A percentile compares a stretch with the other conserved stretches of the same genome.
phyloP scores from a whole-genome alignment of 73 alveolate species.

The Paramecium biaurelia region DNA sequence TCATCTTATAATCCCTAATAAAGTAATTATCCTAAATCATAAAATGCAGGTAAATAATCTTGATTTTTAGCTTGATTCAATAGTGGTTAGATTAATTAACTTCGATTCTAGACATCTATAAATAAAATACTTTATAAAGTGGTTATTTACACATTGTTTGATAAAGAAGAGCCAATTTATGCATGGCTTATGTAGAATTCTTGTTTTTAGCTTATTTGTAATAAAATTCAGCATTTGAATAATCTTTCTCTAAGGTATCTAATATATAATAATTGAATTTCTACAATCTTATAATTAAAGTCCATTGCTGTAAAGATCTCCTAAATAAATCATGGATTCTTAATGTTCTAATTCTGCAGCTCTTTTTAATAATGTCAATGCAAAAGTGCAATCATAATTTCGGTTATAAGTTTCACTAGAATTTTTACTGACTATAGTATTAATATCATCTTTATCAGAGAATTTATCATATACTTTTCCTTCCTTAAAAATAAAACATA shows the following conservation, averaged over 20 bases:
- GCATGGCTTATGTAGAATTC: background rate
- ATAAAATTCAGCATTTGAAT: background rate
- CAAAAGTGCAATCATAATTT: background rate
- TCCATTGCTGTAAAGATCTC: conserved; percentile 10
- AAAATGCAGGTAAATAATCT: conserved; percentile 46
- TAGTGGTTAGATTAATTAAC: background rate
- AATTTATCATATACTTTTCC: background rate
- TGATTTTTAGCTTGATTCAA: conserved; percentile 6
- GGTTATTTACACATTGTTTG: background rate
- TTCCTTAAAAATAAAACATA: background rate
- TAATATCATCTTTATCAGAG: background rate
- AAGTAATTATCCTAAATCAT: background rate
- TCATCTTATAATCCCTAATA: background rate
- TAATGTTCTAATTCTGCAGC: conserved; percentile 11
- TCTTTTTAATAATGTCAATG: background rate
- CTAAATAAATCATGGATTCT: background rate
- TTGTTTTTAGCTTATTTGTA: background rate
- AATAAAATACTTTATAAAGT: background rate
- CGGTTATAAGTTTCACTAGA: background rate
- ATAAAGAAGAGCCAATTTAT: conserved; percentile 25
- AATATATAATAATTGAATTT: background rate
- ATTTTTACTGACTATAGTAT: background rate
- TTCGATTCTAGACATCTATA: background rate
- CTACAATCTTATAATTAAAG: background rate
- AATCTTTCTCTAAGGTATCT: conserved; percentile 1